These are phyloP conservation scores for Alternaria gaisen DNA, from an alignment of 2,329 filamentous ascomycete species.

Conservation along the genomic window DNA sequence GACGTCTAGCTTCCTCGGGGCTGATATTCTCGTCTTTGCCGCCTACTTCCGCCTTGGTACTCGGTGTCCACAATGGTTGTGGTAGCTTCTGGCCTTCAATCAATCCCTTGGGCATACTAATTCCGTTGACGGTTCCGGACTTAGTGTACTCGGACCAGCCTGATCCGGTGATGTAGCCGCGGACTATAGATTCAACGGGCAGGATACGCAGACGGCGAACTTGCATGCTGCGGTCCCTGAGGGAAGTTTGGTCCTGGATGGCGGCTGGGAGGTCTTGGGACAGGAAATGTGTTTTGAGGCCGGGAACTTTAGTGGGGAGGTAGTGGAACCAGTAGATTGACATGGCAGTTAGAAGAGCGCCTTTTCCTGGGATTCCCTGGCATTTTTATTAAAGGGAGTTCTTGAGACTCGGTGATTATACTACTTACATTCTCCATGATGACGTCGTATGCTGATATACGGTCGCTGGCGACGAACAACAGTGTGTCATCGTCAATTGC, in stretches of 20 bases:
- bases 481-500: constrained; percentile 73
- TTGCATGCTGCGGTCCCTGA: constrained; percentile 74
- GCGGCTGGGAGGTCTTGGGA: constrained; percentile 63
- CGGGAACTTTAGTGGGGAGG: constrained; percentile 64
- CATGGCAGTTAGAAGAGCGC: constrained; percentile 71
- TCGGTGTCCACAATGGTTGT: constrained; percentile 77
- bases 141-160: constrained; percentile 82
- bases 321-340: constrained; percentile 73
- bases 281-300: constrained; percentile 70
- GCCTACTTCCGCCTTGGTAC: constrained; percentile 83
- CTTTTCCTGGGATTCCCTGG: constrained; percentile 73
- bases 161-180: constrained; percentile 87
- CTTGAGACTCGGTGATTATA: background rate
- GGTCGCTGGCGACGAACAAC: constrained; percentile 85
- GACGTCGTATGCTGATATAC: constrained; percentile 95
- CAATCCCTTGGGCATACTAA: constrained; percentile 72
- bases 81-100: constrained; percentile 75
- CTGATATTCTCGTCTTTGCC: constrained; percentile 87
- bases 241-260: constrained; percentile 54
- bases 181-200: constrained; percentile 84
- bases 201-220: constrained; percentile 78
- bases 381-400: background rate
- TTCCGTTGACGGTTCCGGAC: constrained; percentile 81
- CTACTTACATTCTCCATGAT: constrained; percentile 77
- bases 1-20: constrained; percentile 64